Evolutionary conservation across 495 filamentous ascomycete genomes (phyloP).

Genomic region (Lentithecium fluviatile): DNA sequence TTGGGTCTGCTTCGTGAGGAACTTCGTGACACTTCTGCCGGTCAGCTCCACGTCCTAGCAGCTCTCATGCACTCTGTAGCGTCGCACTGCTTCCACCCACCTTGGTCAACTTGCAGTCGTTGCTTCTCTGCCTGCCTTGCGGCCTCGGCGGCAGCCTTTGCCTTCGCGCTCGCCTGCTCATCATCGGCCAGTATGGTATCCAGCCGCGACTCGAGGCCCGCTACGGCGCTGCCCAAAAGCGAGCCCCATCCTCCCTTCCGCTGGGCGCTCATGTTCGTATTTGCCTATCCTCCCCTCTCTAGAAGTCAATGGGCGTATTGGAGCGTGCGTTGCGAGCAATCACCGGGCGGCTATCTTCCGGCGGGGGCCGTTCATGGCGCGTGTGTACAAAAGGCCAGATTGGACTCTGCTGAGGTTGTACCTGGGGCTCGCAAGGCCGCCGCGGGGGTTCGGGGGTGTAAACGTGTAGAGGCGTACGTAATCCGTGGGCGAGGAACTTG

Average conservation of each 20-base stretch:
- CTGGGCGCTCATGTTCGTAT: conserved; percentile 31
- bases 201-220: conserved; percentile 87
- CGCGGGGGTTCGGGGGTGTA: conserved; percentile 1
- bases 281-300: neutral
- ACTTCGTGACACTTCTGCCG: conserved; percentile 28
- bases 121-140: conserved; percentile 33
- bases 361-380: conserved; percentile 27
- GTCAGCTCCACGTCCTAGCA: neutral
- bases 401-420: conserved; percentile 13
- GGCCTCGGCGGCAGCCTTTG: conserved; percentile 34
- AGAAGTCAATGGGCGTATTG: neutral
- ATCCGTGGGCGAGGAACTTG: neutral
- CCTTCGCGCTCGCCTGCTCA: conserved; percentile 47
- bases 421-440: neutral
- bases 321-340: conserved; percentile 13
- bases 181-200: conserved; percentile 88
- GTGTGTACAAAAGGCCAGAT: conserved; percentile 26
- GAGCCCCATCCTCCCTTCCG: conserved; percentile 67
- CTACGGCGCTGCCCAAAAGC: conserved; percentile 87
- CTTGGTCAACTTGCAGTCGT: conserved; percentile 32
- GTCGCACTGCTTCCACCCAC: conserved; percentile 12
- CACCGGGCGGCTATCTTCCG: conserved; percentile 24
- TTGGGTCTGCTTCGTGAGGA: conserved; percentile 55
- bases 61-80: neutral
- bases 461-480: neutral